Conservation (phyloP, 2,329 filamentous ascomycete species). For the Phialocephala sp. region DNA sequence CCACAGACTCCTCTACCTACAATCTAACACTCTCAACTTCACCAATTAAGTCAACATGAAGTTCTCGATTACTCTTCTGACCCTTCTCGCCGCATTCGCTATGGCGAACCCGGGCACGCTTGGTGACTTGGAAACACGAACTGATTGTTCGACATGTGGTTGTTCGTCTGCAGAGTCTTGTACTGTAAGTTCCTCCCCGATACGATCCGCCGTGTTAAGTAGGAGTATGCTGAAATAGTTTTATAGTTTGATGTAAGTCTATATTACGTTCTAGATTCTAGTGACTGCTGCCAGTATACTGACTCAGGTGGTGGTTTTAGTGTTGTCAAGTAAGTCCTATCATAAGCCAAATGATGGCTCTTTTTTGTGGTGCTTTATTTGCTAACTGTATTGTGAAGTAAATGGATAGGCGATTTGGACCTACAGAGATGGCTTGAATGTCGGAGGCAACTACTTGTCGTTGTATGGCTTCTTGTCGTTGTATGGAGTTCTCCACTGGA, state of each 20-base stretch:
- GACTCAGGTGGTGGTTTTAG: conserved; percentile 10
- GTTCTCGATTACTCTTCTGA: conserved; percentile 15
- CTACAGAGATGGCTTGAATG: not conserved
- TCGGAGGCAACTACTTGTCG: no score
- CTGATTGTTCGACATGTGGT: conserved; percentile 17
- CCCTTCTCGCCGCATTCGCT: conserved; percentile 14
- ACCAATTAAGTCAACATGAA: conserved; percentile 18
- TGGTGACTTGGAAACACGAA: conserved; percentile 13
- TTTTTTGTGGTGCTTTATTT: not conserved
- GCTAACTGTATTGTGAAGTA: not conserved
- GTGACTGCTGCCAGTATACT: conserved; percentile 15
- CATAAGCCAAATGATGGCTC: conserved; percentile 9
- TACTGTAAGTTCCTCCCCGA: conserved; percentile 15
- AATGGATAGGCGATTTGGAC: not conserved
- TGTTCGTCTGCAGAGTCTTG: conserved; percentile 18
- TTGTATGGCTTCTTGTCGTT: conserved; percentile 20
- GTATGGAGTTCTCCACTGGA: conserved; percentile 24
- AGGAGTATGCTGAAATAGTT: conserved; percentile 10
- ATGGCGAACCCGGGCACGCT: conserved; percentile 11
- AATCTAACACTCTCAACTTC: not conserved
- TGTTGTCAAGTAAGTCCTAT: conserved; percentile 18
- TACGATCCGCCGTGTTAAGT: not conserved
- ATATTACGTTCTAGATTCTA: not conserved
- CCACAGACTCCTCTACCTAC: not conserved
- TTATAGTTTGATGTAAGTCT: conserved; percentile 20